These are phyloP conservation scores for Plectosphaerella plurivora DNA, from an alignment of 2,329 filamentous ascomycete genomes.

Conservation along the genomic window DNA sequence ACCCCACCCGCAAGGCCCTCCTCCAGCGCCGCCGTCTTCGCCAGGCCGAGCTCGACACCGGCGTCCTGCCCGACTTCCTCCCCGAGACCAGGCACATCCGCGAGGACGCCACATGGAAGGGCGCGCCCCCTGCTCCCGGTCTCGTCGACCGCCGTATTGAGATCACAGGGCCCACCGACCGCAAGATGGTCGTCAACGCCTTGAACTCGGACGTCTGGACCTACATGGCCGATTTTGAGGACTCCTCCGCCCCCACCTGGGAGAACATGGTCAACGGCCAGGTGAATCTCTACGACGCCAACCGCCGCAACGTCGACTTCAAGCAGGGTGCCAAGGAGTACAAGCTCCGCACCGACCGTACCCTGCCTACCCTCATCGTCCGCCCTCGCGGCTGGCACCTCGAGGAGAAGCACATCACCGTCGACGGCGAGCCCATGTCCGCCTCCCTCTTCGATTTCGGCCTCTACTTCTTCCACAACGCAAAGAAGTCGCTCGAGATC, in stretches of 20 bases:
- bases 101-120: conserved; percentile 82
- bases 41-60: conserved; percentile 82
- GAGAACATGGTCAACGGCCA: conserved; percentile 94
- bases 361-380: conserved; percentile 74
- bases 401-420: conserved; percentile 87
- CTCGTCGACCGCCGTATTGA: conserved; percentile 81
- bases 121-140: conserved; percentile 76
- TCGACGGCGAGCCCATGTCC: conserved; percentile 83
- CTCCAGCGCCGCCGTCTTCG: conserved; percentile 73
- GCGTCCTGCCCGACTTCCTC: conserved; percentile 77
- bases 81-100: conserved; percentile 86
- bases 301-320: conserved; percentile 83
- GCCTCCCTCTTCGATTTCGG: conserved; percentile 86
- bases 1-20: conserved; percentile 72
- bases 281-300: conserved; percentile 85
- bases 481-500: conserved; percentile 70
- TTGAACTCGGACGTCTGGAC: conserved; percentile 88
- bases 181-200: conserved; percentile 93
- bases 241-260: conserved; percentile 86
- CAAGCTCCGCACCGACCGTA: conserved; percentile 81
- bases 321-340: conserved; percentile 85
- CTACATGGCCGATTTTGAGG: conserved; percentile 93
- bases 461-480: conserved; percentile 93
- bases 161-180: conserved; percentile 85
- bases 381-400: conserved; percentile 88